These are phyloP conservation scores for Calonectria henricotiae DNA, from an alignment of 2,329 filamentous ascomycete species.

Conservation along the genomic window DNA sequence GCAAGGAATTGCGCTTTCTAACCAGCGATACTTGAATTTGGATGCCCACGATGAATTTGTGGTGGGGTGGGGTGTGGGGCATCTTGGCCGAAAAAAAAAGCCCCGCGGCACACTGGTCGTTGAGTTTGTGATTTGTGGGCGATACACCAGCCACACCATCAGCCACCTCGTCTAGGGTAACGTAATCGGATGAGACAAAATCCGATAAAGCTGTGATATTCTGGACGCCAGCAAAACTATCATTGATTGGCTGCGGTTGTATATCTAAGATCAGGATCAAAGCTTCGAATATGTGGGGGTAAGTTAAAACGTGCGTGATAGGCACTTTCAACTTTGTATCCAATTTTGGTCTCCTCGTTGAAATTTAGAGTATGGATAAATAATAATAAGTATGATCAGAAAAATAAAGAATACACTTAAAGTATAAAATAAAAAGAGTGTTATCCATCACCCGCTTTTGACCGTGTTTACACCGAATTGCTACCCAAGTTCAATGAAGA, in stretches of 20 bases:
- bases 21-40: slow-evolving; percentile 56
- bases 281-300: not conserved
- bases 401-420: not conserved
- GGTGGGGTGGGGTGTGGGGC: slow-evolving; percentile 60
- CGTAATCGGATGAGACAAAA: slow-evolving; percentile 23
- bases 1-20: slow-evolving; percentile 49
- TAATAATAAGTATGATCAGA: not conserved
- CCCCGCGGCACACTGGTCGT: slow-evolving; percentile 49
- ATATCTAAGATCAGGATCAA: not conserved
- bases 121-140: slow-evolving; percentile 45
- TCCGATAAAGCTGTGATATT: no score
- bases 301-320: not conserved
- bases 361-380: not conserved
- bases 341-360: not conserved
- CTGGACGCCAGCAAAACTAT: not conserved
- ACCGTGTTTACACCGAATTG: slow-evolving; percentile 12
- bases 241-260: no score
- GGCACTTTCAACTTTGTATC: not conserved
- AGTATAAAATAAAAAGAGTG: not conserved
- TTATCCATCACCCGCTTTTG: not conserved
- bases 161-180: slow-evolving; percentile 47
- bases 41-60: slow-evolving; percentile 60
- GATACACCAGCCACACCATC: slow-evolving; percentile 42
- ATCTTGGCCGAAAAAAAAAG: slow-evolving; percentile 51
- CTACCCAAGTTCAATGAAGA: slow-evolving; percentile 18